Conservation (phyloP, 306 rosid genomes). For the Trifolium subterraneum region DNA sequence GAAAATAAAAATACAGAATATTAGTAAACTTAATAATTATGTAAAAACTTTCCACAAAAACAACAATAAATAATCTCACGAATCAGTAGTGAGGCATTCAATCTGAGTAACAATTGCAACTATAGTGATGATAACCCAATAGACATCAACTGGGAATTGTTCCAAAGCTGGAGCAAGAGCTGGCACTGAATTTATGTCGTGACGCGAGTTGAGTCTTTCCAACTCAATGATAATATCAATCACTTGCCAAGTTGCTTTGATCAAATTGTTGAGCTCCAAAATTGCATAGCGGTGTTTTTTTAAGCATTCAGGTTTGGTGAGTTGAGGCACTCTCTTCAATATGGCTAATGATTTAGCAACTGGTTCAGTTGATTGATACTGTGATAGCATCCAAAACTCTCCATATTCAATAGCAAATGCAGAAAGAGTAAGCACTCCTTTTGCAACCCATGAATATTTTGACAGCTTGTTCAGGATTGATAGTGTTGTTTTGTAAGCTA, state of each 20-base stretch:
- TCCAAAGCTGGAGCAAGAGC: not conserved
- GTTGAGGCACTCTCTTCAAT: constrained; percentile 57
- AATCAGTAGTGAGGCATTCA: constrained; percentile 24
- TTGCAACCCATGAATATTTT: constrained; percentile 64
- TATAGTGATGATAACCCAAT: constrained; percentile 64
- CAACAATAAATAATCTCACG: not conserved
- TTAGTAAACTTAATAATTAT: no score
- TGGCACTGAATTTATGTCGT: constrained; percentile 37
- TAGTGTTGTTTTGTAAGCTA: constrained; percentile 59
- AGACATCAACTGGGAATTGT: constrained; percentile 52
- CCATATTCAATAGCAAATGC: constrained; percentile 78
- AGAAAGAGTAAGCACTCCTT: constrained; percentile 66
- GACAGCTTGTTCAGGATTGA: constrained; percentile 60
- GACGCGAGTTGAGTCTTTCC: constrained; percentile 35
- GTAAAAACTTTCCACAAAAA: no score
- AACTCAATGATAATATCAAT: constrained; percentile 52
- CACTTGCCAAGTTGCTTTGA: constrained; percentile 55
- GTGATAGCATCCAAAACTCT: constrained; percentile 69
- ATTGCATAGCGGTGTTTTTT: constrained; percentile 50
- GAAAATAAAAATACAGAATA: not conserved
- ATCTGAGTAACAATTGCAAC: constrained; percentile 47
- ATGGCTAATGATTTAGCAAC: constrained; percentile 64
- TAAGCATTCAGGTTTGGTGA: constrained; percentile 45
- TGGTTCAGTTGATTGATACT: constrained; percentile 48
- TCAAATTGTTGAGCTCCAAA: constrained; percentile 56